These are phyloP conservation scores for Cairneyella variabilis DNA, from an alignment of 495 filamentous ascomycete genomes.

Conservation along the genomic window DNA sequence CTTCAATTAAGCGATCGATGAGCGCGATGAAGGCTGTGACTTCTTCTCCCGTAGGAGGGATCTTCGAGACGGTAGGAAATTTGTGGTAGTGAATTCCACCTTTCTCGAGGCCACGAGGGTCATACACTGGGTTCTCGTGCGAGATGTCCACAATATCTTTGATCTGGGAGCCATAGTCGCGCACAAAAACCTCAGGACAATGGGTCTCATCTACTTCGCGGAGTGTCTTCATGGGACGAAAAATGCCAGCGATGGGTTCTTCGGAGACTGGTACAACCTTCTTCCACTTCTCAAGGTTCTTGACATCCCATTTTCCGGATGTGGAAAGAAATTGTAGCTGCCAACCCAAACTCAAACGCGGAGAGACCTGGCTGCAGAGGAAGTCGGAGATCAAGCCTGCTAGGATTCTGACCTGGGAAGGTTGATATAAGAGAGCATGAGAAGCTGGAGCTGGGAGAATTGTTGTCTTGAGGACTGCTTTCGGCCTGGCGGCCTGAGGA, in stretches of 20 bases:
- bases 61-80: slow-evolving; percentile 88
- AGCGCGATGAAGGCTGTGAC: slow-evolving; percentile 72
- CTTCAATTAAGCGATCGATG: slow-evolving; percentile 64
- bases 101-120: slow-evolving; percentile 66
- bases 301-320: slow-evolving; percentile 96
- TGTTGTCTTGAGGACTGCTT: slow-evolving; percentile 60
- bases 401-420: slow-evolving; percentile 68
- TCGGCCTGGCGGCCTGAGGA: slow-evolving; percentile 34
- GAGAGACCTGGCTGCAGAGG: slow-evolving; percentile 66
- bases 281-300: slow-evolving; percentile 92
- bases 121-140: slow-evolving; percentile 81
- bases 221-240: slow-evolving; percentile 84
- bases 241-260: slow-evolving; percentile 66
- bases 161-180: slow-evolving; percentile 61
- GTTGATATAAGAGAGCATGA: slow-evolving; percentile 81
- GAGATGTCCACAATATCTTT: slow-evolving; percentile 83
- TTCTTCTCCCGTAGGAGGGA: slow-evolving; percentile 70
- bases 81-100: slow-evolving; percentile 79
- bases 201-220: slow-evolving; percentile 83
- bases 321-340: slow-evolving; percentile 82
- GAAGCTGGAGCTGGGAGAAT: slow-evolving; percentile 75
- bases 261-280: slow-evolving; percentile 71
- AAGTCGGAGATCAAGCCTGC: slow-evolving; percentile 82
- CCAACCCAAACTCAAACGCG: slow-evolving; percentile 79
- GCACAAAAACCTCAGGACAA: slow-evolving; percentile 68